Evolutionary conservation across 306 rosid species (phyloP).

Genomic region (Benincasa hispida): DNA sequence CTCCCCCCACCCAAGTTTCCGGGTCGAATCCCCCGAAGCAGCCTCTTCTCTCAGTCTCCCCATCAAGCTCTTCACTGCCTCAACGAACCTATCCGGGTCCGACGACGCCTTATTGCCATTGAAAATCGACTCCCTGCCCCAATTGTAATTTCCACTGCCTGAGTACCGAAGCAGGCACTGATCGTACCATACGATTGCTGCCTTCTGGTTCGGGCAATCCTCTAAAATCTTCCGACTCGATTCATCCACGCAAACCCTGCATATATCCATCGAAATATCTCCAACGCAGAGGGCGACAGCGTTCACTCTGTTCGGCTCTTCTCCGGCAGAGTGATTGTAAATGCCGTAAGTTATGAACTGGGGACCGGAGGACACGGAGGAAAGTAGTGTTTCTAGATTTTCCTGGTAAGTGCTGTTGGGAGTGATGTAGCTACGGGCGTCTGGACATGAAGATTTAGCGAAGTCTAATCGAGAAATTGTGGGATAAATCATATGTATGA

Average conservation of each 20-base stretch:
- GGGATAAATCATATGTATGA: background rate
- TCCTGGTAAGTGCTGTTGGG: background rate
- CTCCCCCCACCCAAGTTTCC: background rate
- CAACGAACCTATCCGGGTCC: background rate
- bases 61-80: background rate
- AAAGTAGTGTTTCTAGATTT: background rate
- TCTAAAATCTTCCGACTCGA: background rate
- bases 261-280: background rate
- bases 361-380: background rate
- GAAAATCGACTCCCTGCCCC: background rate
- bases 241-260: constrained; percentile 6
- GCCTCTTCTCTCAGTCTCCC: background rate
- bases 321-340: constrained; percentile 5
- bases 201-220: background rate
- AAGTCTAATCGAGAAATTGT: background rate
- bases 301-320: constrained; percentile 7
- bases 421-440: background rate
- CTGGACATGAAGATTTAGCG: background rate
- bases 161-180: background rate
- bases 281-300: constrained; percentile 21
- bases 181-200: background rate
- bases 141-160: no score
- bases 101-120: background rate
- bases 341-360: background rate
- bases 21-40: background rate